Evolutionary conservation across 148 eudicot genomes (phyloP), one percentile per base, ranked within the genome.

Genomic region (Vaccinium corymbosum): DNA sequence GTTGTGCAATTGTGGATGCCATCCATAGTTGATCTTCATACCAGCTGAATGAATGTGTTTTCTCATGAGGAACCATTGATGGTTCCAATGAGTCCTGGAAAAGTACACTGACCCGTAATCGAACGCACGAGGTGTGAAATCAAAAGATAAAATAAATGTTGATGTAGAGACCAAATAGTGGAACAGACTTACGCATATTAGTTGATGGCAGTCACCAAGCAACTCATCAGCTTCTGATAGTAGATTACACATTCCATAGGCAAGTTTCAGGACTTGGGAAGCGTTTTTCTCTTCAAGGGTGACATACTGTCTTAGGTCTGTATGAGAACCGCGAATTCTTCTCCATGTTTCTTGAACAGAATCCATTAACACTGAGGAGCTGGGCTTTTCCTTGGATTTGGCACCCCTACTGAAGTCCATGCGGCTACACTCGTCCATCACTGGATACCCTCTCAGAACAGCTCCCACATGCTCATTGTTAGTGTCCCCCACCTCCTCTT

Each of bases 351-450:
- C 95, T 86, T 92, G 91, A 35, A 94, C 91, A 79, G 82, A 51
- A 89, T 89, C 90, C 75, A 55, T 88, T 11, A 55, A 76, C 12
- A 8, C 55, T 56, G 46, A 70, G 79, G 86, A 66, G 75, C 77
- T 79, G 85, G 86, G 81, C 77, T 68, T 86, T 48, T 85, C 81
- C 46, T 88, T 86, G 81, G 84, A 82, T 85, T 85, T 90, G 81
- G 88, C 83, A 86, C 83, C 86, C 87, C 82, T 89, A 85, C 46
- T 86, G 84, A 94, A 93, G 83, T 90, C 92, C 85, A 94, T 89
- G 38, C 97, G 97, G 83, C 99, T 97, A 86, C 99, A 97, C 85
- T 97, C 99, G 76, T 97, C 99, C 95, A 94, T 85, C 38, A 84
- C 85, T 82, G 86, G 95, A 89, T 88, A 90, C 17, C 89, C 90